Percentiles rank a stretch among this genome's conserved stretches.
These are phyloP conservation scores for Leccinum aurantiacum DNA, from an alignment of 768 basidiomycete species.

Conservation along the genomic window DNA sequence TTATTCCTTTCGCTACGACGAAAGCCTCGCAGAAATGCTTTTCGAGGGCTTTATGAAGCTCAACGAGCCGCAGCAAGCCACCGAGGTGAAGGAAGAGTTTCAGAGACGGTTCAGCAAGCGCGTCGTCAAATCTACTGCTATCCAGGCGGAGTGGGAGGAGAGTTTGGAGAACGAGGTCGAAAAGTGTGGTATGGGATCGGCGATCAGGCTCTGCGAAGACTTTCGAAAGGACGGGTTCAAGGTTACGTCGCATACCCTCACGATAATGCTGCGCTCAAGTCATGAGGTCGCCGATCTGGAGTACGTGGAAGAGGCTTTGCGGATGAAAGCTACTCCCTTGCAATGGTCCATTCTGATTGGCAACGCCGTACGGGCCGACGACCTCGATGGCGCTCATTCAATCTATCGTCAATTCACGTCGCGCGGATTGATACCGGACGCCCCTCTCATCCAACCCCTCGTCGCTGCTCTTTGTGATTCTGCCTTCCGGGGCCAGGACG, in stretches of 20 bases:
- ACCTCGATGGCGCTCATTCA: conserved; percentile 42
- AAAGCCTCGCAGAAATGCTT: conserved; percentile 40
- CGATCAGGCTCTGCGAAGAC: conserved; percentile 37
- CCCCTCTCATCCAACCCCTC: conserved; percentile 53
- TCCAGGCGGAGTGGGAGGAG: conserved; percentile 33
- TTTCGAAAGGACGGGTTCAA: conserved; percentile 36
- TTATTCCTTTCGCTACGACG: conserved; percentile 45
- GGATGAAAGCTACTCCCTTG: conserved; percentile 38
- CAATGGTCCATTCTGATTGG: conserved; percentile 59
- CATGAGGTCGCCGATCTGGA: conserved; percentile 41
- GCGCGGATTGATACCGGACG: conserved; percentile 47
- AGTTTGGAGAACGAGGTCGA: conserved; percentile 31
- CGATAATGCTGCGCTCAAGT: conserved; percentile 45
- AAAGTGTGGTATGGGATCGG: conserved; percentile 34
- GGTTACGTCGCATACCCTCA: conserved; percentile 33
- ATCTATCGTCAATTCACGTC: conserved; percentile 50
- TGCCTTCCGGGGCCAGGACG: conserved; percentile 35
- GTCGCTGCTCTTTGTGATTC: conserved; percentile 49
- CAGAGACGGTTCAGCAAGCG: conserved; percentile 32
- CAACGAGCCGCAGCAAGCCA: conserved; percentile 37
- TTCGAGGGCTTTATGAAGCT: conserved; percentile 44
- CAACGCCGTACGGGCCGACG: conserved; percentile 44
- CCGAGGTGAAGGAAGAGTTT: conserved; percentile 42
- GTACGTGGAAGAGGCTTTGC: conserved; percentile 41
- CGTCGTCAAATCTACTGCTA: conserved; percentile 25